phyloP scores from a whole-genome alignment of 2,329 filamentous ascomycete genomes.

The Drechslera avenae region DNA sequence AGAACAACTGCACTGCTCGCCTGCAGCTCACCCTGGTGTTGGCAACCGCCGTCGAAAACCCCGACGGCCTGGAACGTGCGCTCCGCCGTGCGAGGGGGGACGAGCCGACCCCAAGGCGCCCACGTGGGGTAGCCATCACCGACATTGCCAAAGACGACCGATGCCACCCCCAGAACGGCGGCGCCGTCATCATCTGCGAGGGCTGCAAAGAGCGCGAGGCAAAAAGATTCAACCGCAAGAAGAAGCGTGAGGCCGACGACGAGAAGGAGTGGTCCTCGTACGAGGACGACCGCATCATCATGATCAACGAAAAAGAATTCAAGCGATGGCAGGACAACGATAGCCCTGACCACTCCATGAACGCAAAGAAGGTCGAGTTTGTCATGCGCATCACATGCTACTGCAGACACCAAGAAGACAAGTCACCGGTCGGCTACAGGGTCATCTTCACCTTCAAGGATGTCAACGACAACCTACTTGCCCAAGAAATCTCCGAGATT shows the following conservation, averaged over 20 bases:
- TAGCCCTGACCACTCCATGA: conserved; percentile 24
- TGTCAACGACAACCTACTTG: conserved; percentile 73
- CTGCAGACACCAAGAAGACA: conserved; percentile 92
- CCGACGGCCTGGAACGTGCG: conserved; percentile 68
- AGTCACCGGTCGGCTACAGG: conserved; percentile 73
- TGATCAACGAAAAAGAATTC: conserved; percentile 48
- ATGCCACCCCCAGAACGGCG: conserved; percentile 80
- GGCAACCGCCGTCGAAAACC: conserved; percentile 85
- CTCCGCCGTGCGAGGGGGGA: conserved; percentile 62
- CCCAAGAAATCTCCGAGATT: conserved; percentile 75
- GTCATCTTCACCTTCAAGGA: conserved; percentile 97
- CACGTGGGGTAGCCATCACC: conserved; percentile 48
- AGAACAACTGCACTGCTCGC: conserved; percentile 58
- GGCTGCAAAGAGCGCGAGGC: conserved; percentile 92
- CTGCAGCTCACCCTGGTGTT: conserved; percentile 67
- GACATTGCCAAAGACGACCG: conserved; percentile 64
- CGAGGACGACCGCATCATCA: conserved; percentile 51
- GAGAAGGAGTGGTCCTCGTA: conserved; percentile 76
- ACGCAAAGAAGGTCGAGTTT: conserved; percentile 75
- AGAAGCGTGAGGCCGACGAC: conserved; percentile 85
- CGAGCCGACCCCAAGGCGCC: conserved; percentile 46
- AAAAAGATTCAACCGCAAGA: conserved; percentile 90
- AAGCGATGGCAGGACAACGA: conserved; percentile 41
- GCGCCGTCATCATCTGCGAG: conserved; percentile 88
- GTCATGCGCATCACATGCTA: conserved; percentile 98